Base-by-base conservation (phyloP, 1,139 yeast species). In the Meyerozyma smithsonii region DNA sequence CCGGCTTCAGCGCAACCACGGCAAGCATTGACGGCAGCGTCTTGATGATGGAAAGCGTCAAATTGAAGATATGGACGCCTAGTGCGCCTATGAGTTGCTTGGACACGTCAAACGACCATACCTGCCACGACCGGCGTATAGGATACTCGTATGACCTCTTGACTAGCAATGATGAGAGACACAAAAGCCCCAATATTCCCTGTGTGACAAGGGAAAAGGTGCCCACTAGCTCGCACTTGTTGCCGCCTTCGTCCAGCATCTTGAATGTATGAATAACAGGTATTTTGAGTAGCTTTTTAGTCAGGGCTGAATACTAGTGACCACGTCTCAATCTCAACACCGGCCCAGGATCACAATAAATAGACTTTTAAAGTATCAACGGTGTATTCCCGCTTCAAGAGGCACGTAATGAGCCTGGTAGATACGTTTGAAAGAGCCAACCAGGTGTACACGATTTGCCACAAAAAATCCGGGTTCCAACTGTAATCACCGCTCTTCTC, bases 61-160 rank as follows among this genome's bases (percentile, higher is more conserved):
- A 73, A 54, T 92, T 92, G 52, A 90, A 66, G 10, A 84, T 66
- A 56, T 92, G 98, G 2, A 90, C 77, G 1, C 92, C 89, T 19
- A 85, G 62, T 0, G 97, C 88, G 0, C 97, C 97, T 19, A 87
- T 66, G 3, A 90, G 71, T 58, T 92, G 98, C 55, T 92, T 92
- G 23, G 87, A 77, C 1, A 92, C 95, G 56, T 92, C 98, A 56
- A 80, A 90, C 16, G 75, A 58, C 97, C 97, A 92, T 12, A 90
- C 82, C 42, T 76, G 73, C 88, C 96, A 81, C 7, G 95, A 88
- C 48, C 97, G 69, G 46, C 90, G 73, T 37, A 73, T 59, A 0
- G 97, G 97, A 44, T 75, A 74, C 57, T 92, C 97, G 48, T 80
- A 77, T 47, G 69, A 77, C 42, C 98, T 70, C 55, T 92, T 92